Conservation (phyloP, 306 rosid genomes). For the Pachyrhizus erosus region DNA sequence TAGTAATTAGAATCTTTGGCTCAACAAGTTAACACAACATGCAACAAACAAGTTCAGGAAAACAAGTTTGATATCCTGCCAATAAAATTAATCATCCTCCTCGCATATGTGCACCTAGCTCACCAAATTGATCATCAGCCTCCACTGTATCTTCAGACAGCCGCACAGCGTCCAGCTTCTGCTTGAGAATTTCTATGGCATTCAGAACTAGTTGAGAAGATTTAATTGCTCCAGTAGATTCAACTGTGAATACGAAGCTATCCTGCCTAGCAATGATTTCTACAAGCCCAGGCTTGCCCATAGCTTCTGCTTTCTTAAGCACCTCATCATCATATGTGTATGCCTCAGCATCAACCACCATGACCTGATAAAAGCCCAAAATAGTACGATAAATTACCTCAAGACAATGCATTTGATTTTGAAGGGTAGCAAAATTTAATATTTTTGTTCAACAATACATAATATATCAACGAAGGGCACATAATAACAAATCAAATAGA, state of each 20-base stretch:
- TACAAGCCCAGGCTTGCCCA: slow-evolving; percentile 95
- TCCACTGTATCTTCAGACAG: slow-evolving; percentile 92
- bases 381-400: neutral
- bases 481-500: neutral
- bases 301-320: slow-evolving; percentile 91
- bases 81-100: slow-evolving; percentile 72
- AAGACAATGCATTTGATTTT: neutral
- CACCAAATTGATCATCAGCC: slow-evolving; percentile 97
- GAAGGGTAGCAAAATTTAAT: neutral
- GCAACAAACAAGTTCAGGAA: slow-evolving; percentile 44
- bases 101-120: slow-evolving; percentile 94
- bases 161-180: slow-evolving; percentile 92
- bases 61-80: slow-evolving; percentile 23
- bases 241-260: slow-evolving; percentile 90
- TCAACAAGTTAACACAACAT: slow-evolving; percentile 21
- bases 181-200: slow-evolving; percentile 94
- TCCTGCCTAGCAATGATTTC: slow-evolving; percentile 89
- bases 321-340: slow-evolving; percentile 95
- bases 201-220: slow-evolving; percentile 82
- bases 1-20: slow-evolving; percentile 34
- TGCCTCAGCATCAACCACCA: slow-evolving; percentile 80
- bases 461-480: neutral
- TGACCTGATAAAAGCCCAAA: slow-evolving; percentile 54
- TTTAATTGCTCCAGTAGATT: slow-evolving; percentile 91
- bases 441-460: neutral